These are phyloP conservation scores for Lasiodiplodia sp. DNA, from an alignment of 2,329 filamentous ascomycete genomes.

Conservation along the genomic window DNA sequence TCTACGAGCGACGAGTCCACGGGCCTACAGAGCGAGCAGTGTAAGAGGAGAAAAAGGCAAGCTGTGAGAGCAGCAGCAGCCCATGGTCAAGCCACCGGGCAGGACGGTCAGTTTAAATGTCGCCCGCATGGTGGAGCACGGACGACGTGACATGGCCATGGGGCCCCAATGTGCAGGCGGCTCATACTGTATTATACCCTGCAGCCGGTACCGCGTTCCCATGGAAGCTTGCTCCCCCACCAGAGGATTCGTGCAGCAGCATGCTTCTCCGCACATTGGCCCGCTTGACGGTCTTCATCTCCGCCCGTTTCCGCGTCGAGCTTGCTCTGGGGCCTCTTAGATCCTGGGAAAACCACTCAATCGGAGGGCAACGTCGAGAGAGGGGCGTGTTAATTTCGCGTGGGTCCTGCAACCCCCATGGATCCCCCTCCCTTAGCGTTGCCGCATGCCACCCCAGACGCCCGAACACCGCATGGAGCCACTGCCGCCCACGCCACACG, in stretches of 20 bases:
- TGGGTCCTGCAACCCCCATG: neutral
- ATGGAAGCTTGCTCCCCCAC: neutral
- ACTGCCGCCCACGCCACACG: neutral
- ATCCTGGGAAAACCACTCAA: neutral
- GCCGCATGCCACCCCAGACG: neutral
- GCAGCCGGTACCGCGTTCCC: neutral
- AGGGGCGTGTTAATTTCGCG: neutral
- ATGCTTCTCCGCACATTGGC: neutral
- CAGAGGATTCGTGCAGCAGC: neutral
- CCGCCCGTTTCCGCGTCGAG: neutral
- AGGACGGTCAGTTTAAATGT: neutral
- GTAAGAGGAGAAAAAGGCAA: neutral
- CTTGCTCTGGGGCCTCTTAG: neutral
- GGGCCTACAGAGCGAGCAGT: neutral
- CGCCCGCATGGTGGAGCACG: neutral
- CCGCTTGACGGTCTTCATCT: neutral
- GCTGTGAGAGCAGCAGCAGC: neutral
- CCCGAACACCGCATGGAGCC: neutral
- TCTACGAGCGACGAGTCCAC: neutral
- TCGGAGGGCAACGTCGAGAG: neutral
- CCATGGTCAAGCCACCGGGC: neutral
- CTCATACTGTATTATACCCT: neutral
- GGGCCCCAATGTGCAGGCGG: slow-evolving; percentile 2
- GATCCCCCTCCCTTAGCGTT: slow-evolving; percentile 1
- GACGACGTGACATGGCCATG: neutral